phyloP scores from a whole-genome alignment of 2,329 filamentous ascomycete species.

The Aschersonia sp. region DNA sequence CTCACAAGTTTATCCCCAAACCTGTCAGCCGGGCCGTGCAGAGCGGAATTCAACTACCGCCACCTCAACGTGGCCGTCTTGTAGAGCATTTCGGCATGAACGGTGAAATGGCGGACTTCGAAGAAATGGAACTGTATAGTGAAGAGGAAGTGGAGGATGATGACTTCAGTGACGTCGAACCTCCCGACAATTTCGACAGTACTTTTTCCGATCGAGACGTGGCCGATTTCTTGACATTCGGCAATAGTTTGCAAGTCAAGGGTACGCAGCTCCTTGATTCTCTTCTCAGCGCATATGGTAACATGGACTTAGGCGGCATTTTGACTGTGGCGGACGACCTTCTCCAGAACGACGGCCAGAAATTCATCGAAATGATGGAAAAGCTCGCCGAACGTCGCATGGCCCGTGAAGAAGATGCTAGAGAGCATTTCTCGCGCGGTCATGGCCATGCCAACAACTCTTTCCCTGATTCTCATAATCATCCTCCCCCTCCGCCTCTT shows the following conservation, averaged over 20 bases:
- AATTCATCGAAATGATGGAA: conserved; percentile 99
- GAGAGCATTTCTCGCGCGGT: conserved; percentile 44
- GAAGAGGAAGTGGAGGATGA: conserved; percentile 42
- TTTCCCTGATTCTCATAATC: conserved; percentile 48
- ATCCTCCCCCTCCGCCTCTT: conserved; percentile 41
- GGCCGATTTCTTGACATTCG: conserved; percentile 90
- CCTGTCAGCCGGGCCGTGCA: no score
- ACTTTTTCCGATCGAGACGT: conserved; percentile 46
- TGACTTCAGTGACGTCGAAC: conserved; percentile 52
- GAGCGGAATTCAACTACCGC: conserved; percentile 26
- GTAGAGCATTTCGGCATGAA: conserved; percentile 48
- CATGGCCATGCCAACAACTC: conserved; percentile 47
- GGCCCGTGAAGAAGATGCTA: conserved; percentile 84
- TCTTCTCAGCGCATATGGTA: conserved; percentile 29
- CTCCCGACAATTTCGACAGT: conserved; percentile 53
- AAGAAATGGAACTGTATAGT: conserved; percentile 34
- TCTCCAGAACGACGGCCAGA: conserved; percentile 96
- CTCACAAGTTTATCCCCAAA: conserved; percentile 36
- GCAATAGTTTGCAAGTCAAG: conserved; percentile 92
- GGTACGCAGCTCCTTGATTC: conserved; percentile 38
- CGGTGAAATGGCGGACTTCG: conserved; percentile 28
- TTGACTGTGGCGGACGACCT: conserved; percentile 97
- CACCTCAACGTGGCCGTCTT: conserved; percentile 63
- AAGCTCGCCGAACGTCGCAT: conserved; percentile 93
- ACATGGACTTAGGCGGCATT: conserved; percentile 66